phyloP scores from a whole-genome alignment of 2,329 filamentous ascomycete genomes.

The Pleoardoris graminearum region DNA sequence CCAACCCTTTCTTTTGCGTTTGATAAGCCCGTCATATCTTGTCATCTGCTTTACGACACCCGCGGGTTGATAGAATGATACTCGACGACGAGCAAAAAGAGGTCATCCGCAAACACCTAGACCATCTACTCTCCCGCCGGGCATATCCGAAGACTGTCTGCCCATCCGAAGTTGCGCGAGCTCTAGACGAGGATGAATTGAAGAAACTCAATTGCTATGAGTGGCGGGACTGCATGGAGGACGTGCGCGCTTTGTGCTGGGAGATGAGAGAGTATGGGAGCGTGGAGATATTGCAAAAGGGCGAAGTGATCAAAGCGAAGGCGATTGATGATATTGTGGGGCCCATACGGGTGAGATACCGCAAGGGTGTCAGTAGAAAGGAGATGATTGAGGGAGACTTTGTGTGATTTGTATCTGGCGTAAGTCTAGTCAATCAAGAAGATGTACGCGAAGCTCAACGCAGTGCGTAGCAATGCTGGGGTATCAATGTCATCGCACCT shows the following conservation, averaged over 20 bases:
- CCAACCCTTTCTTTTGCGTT: not conserved
- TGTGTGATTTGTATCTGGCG: not conserved
- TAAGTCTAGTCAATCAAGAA: not conserved
- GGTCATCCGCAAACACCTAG: not conserved
- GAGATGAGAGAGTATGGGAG: conserved; percentile 46
- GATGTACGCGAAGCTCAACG: not conserved
- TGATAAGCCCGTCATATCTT: not conserved
- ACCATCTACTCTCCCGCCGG: conserved; percentile 33
- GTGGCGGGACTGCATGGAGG: conserved; percentile 56
- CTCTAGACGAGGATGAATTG: conserved; percentile 49
- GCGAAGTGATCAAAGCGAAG: conserved; percentile 44
- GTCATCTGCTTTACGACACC: too few relatives aligned
- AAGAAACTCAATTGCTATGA: conserved; percentile 21
- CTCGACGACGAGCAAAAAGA: not conserved
- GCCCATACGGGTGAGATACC: conserved; percentile 51
- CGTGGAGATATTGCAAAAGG: conserved; percentile 56
- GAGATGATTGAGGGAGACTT: conserved; percentile 4
- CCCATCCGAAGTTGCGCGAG: conserved; percentile 56
- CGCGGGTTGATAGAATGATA: too few relatives aligned
- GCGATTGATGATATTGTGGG: conserved; percentile 48
- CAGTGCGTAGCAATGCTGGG: not conserved
- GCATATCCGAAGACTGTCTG: conserved; percentile 56
- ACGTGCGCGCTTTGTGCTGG: conserved; percentile 49
- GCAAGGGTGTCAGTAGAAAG: not conserved
- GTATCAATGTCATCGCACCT: conserved; percentile 13